These are phyloP conservation scores for Acacia pycnantha DNA, from an alignment of 331 rosid species.

Conservation along the genomic window DNA sequence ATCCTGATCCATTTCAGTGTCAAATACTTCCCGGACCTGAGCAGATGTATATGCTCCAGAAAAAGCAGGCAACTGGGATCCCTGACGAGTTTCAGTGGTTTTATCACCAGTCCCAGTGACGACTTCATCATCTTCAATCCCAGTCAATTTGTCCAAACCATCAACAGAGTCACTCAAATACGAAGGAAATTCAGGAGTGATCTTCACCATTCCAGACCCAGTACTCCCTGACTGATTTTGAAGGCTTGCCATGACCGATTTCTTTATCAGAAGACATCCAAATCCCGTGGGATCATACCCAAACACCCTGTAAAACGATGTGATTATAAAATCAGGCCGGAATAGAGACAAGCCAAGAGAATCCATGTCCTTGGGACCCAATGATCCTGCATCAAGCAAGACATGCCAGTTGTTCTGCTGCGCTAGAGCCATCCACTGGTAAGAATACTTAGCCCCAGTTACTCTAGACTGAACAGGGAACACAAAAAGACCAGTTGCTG, in stretches of 20 bases:
- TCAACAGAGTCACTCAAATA: slow-evolving; percentile 88
- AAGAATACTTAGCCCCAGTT: slow-evolving; percentile 91
- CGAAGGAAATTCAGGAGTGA: slow-evolving; percentile 87
- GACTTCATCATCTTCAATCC: slow-evolving; percentile 65
- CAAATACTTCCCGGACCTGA: slow-evolving; percentile 93
- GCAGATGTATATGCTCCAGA: slow-evolving; percentile 89
- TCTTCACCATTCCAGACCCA: slow-evolving; percentile 95
- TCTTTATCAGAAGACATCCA: slow-evolving; percentile 94
- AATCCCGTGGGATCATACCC: slow-evolving; percentile 96
- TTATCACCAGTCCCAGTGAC: slow-evolving; percentile 47
- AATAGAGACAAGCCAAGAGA: slow-evolving; percentile 92
- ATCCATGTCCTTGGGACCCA: slow-evolving; percentile 99
- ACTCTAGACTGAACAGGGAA: slow-evolving; percentile 98
- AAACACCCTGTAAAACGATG: slow-evolving; percentile 94
- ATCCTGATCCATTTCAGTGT: slow-evolving; percentile 90
- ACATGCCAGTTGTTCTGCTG: slow-evolving; percentile 99
- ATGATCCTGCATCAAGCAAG: slow-evolving; percentile 93
- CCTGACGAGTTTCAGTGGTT: slow-evolving; percentile 61
- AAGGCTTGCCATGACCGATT: slow-evolving; percentile 88
- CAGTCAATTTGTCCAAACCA: slow-evolving; percentile 70
- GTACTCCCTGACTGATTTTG: slow-evolving; percentile 89
- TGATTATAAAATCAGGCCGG: slow-evolving; percentile 92
- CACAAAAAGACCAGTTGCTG: slow-evolving; percentile 87
- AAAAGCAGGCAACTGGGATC: slow-evolving; percentile 83
- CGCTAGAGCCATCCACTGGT: slow-evolving; percentile 98